A percentile compares a stretch with the other conserved stretches of the same genome.
Evolutionary conservation across 2,329 filamentous ascomycete species (phyloP).

Genomic region (Catunica adiposa): DNA sequence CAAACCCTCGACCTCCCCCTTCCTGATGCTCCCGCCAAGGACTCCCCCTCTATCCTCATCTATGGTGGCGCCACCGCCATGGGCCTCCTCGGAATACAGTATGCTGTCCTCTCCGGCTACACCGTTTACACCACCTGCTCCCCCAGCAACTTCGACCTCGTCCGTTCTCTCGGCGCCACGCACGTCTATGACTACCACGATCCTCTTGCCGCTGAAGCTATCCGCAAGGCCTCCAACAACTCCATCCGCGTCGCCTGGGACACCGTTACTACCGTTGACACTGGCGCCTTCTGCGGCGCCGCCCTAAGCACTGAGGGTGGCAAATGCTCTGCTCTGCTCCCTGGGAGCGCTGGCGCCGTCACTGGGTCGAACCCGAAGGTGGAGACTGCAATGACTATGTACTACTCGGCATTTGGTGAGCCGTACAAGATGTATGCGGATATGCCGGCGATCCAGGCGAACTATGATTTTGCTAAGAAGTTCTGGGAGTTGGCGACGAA

Average conservation of each 20-base stretch:
- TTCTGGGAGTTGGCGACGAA: slow-evolving; percentile 23
- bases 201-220: slow-evolving; percentile 17
- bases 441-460: slow-evolving; percentile 17
- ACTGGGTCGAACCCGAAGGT: slow-evolving; percentile 27
- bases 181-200: slow-evolving; percentile 29
- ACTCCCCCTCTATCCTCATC: slow-evolving; percentile 23
- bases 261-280: slow-evolving; percentile 14
- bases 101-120: slow-evolving; percentile 23
- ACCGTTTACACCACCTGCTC: slow-evolving; percentile 25
- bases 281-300: slow-evolving; percentile 20
- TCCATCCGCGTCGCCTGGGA: slow-evolving; percentile 19
- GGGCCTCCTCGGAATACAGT: slow-evolving; percentile 31
- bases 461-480: slow-evolving; percentile 23
- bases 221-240: slow-evolving; percentile 17
- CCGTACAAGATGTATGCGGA: slow-evolving; percentile 18
- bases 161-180: slow-evolving; percentile 29
- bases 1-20: slow-evolving; percentile 29
- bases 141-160: slow-evolving; percentile 24
- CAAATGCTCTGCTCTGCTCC: slow-evolving; percentile 26
- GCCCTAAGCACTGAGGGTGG: slow-evolving; percentile 21
- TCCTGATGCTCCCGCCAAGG: slow-evolving; percentile 21
- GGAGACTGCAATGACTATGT: slow-evolving; percentile 21
- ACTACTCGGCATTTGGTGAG: slow-evolving; percentile 27
- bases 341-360: slow-evolving; percentile 23
- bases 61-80: slow-evolving; percentile 35